A percentile compares a stretch with the other conserved stretches of the same genome.
phyloP scores from a whole-genome alignment of 768 basidiomycete species.

The Lenzites betulinus region DNA sequence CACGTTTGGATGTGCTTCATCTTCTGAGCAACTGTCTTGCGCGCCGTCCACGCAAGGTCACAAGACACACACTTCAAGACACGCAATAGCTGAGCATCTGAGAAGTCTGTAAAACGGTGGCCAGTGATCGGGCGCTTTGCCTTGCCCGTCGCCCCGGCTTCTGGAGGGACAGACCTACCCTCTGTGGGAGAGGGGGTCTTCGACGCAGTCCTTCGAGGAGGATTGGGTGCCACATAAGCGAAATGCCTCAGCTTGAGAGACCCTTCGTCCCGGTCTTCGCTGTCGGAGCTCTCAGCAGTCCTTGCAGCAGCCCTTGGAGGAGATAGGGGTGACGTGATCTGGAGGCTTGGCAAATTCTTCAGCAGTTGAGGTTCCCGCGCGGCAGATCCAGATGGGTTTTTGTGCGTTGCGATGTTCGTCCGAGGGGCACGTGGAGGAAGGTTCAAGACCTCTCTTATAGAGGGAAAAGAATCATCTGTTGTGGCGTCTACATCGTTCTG shows the following conservation, averaged over 20 bases:
- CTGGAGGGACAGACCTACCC: neutral
- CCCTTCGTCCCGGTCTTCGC: slow-evolving; percentile 27
- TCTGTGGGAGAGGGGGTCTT: slow-evolving; percentile 5
- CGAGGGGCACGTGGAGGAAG: neutral
- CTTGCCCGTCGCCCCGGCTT: neutral
- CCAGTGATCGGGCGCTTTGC: slow-evolving; percentile 2
- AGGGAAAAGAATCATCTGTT: slow-evolving; percentile 13
- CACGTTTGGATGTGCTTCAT: slow-evolving; percentile 67
- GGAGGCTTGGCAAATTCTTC: neutral
- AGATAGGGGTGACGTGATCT: neutral
- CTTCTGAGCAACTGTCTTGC: slow-evolving; percentile 66
- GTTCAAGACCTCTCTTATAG: slow-evolving; percentile 1
- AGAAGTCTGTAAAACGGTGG: slow-evolving; percentile 35
- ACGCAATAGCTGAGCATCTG: slow-evolving; percentile 47
- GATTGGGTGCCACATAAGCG: slow-evolving; percentile 33
- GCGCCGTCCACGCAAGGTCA: slow-evolving; percentile 65
- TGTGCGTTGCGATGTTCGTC: neutral
- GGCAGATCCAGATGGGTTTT: neutral
- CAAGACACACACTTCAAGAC: slow-evolving; percentile 67
- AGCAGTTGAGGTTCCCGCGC: neutral
- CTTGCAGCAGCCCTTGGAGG: neutral
- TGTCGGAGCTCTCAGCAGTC: slow-evolving; percentile 22
- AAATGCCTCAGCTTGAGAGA: slow-evolving; percentile 40
- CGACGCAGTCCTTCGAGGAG: neutral
- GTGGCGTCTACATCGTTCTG: slow-evolving; percentile 1